A percentile compares a stretch with the other conserved stretches of the same genome.
phyloP scores from a whole-genome alignment of 2,329 filamentous ascomycete genomes.

The Penicillium sclerotiorum region DNA sequence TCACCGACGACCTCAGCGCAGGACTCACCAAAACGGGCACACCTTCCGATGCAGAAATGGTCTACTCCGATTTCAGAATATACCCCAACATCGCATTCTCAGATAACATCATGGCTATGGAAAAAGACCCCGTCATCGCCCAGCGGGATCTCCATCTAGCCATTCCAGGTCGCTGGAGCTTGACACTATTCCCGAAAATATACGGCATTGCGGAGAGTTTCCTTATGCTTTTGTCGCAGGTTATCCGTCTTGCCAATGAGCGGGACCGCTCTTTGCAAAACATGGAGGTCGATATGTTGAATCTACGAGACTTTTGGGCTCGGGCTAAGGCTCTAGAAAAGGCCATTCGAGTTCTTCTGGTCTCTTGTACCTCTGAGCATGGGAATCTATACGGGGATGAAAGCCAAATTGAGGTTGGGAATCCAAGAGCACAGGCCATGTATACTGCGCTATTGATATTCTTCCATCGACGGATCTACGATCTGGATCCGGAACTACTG shows the following conservation, averaged over 20 bases:
- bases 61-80: slow-evolving; percentile 15
- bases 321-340: slow-evolving; percentile 20
- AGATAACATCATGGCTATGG: slow-evolving; percentile 16
- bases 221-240: slow-evolving; percentile 21
- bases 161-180: slow-evolving; percentile 21
- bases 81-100: slow-evolving; percentile 12
- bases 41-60: neutral
- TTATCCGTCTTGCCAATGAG: slow-evolving; percentile 23
- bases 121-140: slow-evolving; percentile 20
- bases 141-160: slow-evolving; percentile 23
- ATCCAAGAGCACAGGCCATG: slow-evolving; percentile 14
- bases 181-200: slow-evolving; percentile 21
- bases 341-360: slow-evolving; percentile 11
- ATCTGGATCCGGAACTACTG: slow-evolving; percentile 15
- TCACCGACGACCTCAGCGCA: slow-evolving; percentile 1
- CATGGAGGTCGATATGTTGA: neutral
- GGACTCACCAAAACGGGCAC: neutral
- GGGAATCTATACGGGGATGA: neutral
- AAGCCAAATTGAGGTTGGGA: neutral
- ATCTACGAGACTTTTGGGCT: slow-evolving; percentile 17
- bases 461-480: slow-evolving; percentile 22
- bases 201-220: slow-evolving; percentile 22
- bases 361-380: neutral
- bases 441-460: slow-evolving; percentile 19
- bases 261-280: slow-evolving; percentile 15